These are phyloP conservation scores for Camelina laxa DNA, from an alignment of 345 rosid genomes.

Conservation along the genomic window DNA sequence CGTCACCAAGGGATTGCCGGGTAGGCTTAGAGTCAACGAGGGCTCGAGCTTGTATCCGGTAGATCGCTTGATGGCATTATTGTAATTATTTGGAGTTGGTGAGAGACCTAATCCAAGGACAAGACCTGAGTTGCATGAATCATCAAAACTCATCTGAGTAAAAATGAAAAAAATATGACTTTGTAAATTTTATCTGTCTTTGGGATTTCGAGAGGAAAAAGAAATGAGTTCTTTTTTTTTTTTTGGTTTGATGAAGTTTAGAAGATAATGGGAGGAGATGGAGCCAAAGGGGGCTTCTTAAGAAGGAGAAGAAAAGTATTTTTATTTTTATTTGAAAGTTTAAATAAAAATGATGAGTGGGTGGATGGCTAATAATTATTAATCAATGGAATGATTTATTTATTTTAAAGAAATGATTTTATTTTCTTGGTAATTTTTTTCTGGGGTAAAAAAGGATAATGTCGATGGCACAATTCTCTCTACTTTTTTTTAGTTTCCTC, in stretches of 20 bases:
- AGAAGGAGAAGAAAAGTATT: conserved; percentile 46
- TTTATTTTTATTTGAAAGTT: neutral
- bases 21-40: conserved; percentile 56
- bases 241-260: conserved; percentile 30
- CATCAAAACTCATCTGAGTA: conserved; percentile 59
- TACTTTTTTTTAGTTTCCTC: conserved; percentile 31
- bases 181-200: neutral
- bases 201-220: neutral
- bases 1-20: conserved; percentile 44
- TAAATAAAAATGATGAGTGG: conserved; percentile 46
- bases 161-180: neutral
- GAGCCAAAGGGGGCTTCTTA: conserved; percentile 50
- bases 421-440: conserved; percentile 13
- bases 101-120: conserved; percentile 67
- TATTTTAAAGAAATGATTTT: neutral
- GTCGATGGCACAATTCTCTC: conserved; percentile 40
- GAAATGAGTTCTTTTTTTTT: neutral
- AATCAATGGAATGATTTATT: conserved; percentile 60
- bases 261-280: conserved; percentile 46
- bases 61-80: conserved; percentile 35
- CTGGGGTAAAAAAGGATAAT: conserved; percentile 47
- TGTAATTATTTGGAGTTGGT: conserved; percentile 36
- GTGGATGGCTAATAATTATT: conserved; percentile 67
- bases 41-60: conserved; percentile 49
- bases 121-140: conserved; percentile 62